phyloP scores from a whole-genome alignment of 2,329 filamentous ascomycete species.

The Leptographium flavum region DNA sequence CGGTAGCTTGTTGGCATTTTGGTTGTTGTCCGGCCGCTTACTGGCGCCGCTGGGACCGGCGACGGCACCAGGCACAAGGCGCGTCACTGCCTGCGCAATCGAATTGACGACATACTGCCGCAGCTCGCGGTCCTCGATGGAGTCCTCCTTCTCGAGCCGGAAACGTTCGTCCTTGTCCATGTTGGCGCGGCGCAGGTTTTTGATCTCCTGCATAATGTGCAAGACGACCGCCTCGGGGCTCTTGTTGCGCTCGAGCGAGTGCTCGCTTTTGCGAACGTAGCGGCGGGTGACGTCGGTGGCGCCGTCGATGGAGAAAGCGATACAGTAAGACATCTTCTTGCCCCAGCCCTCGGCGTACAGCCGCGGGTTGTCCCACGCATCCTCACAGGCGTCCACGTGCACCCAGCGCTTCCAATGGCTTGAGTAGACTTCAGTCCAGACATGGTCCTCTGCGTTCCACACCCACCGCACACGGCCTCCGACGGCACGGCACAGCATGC shows the following conservation, averaged over 20 bases:
- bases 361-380: constrained; percentile 85
- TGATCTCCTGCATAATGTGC: constrained; percentile 86
- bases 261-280: constrained; percentile 57
- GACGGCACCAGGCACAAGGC: constrained; percentile 40
- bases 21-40: constrained; percentile 14
- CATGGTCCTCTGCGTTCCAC: constrained; percentile 94
- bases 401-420: constrained; percentile 88
- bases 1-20: constrained; percentile 45
- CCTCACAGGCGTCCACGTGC: constrained; percentile 92
- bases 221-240: constrained; percentile 83
- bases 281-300: constrained; percentile 51
- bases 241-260: constrained; percentile 60
- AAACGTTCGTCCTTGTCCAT: constrained; percentile 78
- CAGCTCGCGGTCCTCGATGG: constrained; percentile 60
- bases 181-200: constrained; percentile 66
- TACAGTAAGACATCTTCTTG: constrained; percentile 92
- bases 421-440: constrained; percentile 96
- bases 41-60: constrained; percentile 11
- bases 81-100: constrained; percentile 59
- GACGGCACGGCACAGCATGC: constrained; percentile 90
- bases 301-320: constrained; percentile 88
- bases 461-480: constrained; percentile 90
- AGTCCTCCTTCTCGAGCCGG: constrained; percentile 66
- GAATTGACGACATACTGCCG: constrained; percentile 59
- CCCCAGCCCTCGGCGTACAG: constrained; percentile 92